Base-by-base conservation (phyloP, 179 eudicot genomes). In the Spinacia oleracea region DNA sequence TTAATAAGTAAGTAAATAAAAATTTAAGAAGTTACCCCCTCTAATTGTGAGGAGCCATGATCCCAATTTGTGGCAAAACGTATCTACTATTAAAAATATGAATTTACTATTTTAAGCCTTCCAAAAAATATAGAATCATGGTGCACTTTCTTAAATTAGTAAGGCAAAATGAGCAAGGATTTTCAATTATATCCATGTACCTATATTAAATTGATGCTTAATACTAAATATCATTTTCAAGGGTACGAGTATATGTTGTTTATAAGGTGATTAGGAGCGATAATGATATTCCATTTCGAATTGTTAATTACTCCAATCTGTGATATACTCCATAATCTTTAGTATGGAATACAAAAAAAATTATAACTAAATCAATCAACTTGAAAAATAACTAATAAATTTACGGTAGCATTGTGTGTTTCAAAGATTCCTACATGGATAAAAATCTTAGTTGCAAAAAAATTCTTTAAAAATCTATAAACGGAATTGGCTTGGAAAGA, bases 41-140 rank as follows among this genome's bases (percentile, higher is more conserved):
- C 56, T 56, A 73, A 71, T n/a, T 66, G 38, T 68, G 84, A 82
- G 81, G 75, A 82, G 84, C 15, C 78, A 71, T 58, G 60, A 6
- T 63, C 35, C 8, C 18, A 45, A 27, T 43, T 68, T 80, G 74
- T 66, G 69, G 82, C 78, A 66, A 74, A 18, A 9, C 59, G 63
- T 78, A 69, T 25, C 32, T 7, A 27, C 31, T 34, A 31, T 2
- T 32, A 46, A 18, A 18, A 71, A 48, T 29, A 42, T 48, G 15
- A 25, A 27, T 34, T 4, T 58, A 10, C 46, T 46, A 60, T 6
- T 29, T 42, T 60, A 42, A 75, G 40, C 68, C 15, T 45, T 63
- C 59, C 43, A 46, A 55, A n/a, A 76, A 0, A 3, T 1, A 62
- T 35, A 64, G 60, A 32, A 5, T 65, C 8, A 20, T 51, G 31